Evolutionary conservation across 2,329 filamentous ascomycete species (phyloP), one percentile per base, ranked within the genome.

Genomic region (Madurella mycetomatis): DNA sequence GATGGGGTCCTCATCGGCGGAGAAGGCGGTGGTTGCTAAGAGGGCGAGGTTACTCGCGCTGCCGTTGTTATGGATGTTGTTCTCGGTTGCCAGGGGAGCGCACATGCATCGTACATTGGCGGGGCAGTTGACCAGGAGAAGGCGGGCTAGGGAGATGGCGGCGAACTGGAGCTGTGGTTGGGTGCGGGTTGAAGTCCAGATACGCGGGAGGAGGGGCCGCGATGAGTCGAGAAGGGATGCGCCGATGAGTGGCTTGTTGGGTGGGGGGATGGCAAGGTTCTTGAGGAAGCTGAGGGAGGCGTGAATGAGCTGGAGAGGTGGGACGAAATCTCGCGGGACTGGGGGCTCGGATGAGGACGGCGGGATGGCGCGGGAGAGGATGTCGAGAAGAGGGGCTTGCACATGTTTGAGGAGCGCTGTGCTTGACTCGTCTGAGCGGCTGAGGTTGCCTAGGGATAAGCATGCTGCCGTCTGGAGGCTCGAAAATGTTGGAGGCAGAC

Each of bases 381-480:
- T 66, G 1, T 64, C 53, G 45, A 77, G 64, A 2, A 86, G 69
- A 0, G 76, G 73, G 9, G 64, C 61, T 59, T 77, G 73, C 12
- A 72, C 72, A 1, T 71, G 54, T 17, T 73, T 65, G 1, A 85
- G 76, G 37, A 86, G 75, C 37, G 75, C 68, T 9, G 69, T 68
- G 54, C 80, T 82, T 2, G 74, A 68, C 41, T 73, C 74, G 60
- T 86, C 83, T 1, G 78, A 82, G 40, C 83, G 79, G 5, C 80
- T 78, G 39, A 86, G 67, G 63, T 86, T 86, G 37, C 83, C 83
- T 2, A 86, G 71, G 15, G 79, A 75, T 3, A 86, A 75, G 58
- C 82, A 86, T 1, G 80, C 82, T 4, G 80, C 80, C 2, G 79
- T 73, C 64, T 79, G 79, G 2, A 85, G 73, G 44, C 73, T 70